Evolutionary conservation across 2,329 filamentous ascomycete genomes (phyloP), one percentile per base, ranked within the genome.

Genomic region (Apiospora pterosperma): DNA sequence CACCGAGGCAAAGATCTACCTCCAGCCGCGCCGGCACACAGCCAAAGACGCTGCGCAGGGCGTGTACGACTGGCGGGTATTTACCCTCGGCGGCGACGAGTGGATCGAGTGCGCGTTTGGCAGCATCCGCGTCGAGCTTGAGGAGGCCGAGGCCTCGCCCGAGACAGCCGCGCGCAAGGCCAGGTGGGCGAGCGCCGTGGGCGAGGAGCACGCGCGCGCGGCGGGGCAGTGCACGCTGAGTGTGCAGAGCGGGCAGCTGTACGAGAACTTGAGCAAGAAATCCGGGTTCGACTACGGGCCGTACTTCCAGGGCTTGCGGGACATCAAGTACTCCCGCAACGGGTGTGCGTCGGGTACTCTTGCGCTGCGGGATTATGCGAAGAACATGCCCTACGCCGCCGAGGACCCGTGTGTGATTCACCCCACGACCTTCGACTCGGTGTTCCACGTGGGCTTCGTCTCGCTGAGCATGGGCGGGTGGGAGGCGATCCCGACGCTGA

Each of bases 351-450:
- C 59, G 59, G 59, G 36, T 6, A 61, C 59, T 11, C 23, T 61
- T 10, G 21, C 12, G 14, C 68, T 79, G 11, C 72, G 74, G 38
- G 74, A 79, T 38, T 79, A 78, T 1, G 71, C 72, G 11, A 66
- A 68, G 10, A 66, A 74, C 4, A 79, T 80, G 78, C 78, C 78
- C 1, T 71, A 76, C 63, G 65, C 69, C 10, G 74, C 73, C 38
- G 78, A 81, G 62, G 70, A 73, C 23, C 70, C 74, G 1, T 72
- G 76, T 44, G 72, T 77, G 25, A 73, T 78, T 23, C 79, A 81
- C 63, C 79, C 79, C 0, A 74, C 76, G 6, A 76, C 74, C 44
- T 70, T 81, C 12, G 79, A 81, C 66, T 70, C 73, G n/a, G 69
- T 75, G 19, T 70, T 77, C 23, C 74, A 76, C 63, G 67, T 75